Evolutionary conservation across 495 filamentous ascomycete species (phyloP).

Genomic region (Entonaema liquescens): DNA sequence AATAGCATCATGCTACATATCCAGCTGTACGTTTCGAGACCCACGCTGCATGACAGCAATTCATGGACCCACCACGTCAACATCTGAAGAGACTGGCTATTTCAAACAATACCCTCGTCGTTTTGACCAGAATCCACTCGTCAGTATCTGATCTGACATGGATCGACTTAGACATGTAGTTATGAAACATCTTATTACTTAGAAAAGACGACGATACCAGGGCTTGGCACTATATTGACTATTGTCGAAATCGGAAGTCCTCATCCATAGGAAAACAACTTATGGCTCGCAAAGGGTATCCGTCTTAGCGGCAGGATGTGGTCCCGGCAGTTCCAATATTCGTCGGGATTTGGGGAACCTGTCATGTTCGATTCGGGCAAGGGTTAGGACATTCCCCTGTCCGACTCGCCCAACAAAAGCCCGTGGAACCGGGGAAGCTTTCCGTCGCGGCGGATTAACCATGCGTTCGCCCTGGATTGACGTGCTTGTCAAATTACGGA

Average conservation of each 20-base stretch:
- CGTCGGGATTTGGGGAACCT: constrained; percentile 37
- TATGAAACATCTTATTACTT: constrained; percentile 1
- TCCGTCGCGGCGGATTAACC: constrained; percentile 34
- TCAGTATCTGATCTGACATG: neutral
- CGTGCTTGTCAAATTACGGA: constrained; percentile 31
- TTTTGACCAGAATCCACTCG: constrained; percentile 1
- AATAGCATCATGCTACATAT: constrained; percentile 35
- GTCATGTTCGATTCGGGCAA: constrained; percentile 37
- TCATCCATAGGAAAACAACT: neutral
- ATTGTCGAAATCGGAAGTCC: neutral
- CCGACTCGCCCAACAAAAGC: constrained; percentile 19
- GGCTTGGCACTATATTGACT: neutral
- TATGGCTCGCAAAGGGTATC: constrained; percentile 9
- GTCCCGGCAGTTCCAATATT: constrained; percentile 33
- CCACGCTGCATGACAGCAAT: constrained; percentile 32
- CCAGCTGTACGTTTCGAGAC: constrained; percentile 25
- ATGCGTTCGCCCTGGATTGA: constrained; percentile 30
- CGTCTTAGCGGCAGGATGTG: constrained; percentile 8
- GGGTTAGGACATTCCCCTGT: constrained; percentile 32
- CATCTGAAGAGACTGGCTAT: constrained; percentile 9
- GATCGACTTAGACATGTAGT: neutral
- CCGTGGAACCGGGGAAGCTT: constrained; percentile 38
- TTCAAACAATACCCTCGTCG: constrained; percentile 13
- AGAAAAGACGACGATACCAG: neutral
- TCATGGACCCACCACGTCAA: neutral